Base-by-base conservation (phyloP, 306 rosid genomes). In the Cicer bijugum region DNA sequence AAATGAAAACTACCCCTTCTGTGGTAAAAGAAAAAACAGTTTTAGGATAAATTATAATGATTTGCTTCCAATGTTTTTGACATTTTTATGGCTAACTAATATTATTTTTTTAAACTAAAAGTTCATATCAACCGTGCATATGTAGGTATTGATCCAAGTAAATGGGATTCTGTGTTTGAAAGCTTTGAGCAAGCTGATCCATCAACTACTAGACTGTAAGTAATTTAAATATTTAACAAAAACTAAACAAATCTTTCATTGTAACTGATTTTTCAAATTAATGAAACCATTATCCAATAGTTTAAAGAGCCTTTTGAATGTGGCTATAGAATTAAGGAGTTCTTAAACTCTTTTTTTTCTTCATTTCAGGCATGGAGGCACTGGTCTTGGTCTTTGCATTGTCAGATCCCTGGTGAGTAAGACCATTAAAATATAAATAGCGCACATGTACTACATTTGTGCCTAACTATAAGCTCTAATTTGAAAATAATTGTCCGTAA, bases 151-250 rank as follows among this genome's bases (percentile, higher is more conserved):
- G 99, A 91, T 84, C 89, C 95, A 46, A 78, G 93, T 74, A 94
- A 94, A 86, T 94, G 97, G 99, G 96, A 94, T 60, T 88, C 96
- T 14, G 99, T 94, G 75, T 94, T 94, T 46, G 99, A 94, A 84
- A 94, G 99, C 90, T 94, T 94, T 80, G 99, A 94, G 86, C 99
- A 94, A 85, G 99, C 96, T 20, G 99, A 94, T 81, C 99, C 95
- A 82, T 90, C 99, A 52, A 94, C 99, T 53, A 94, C 97, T 59
- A 84, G 99, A 82, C 85, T 93, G 99, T 94, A 73, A 85, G 96
- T 81, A 71, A 42, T 66, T 78, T 17, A 48, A 86, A 74, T 2
- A 55, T 50, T 51, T 56, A 11, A 59, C 44, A 52, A 67, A 66
- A 42, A n/a, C 33, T 68, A 42, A 6, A 9, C 38, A 20, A 28